Evolutionary conservation across 495 filamentous ascomycete genomes (phyloP).

Genomic region (Neurospora tetraspora): DNA sequence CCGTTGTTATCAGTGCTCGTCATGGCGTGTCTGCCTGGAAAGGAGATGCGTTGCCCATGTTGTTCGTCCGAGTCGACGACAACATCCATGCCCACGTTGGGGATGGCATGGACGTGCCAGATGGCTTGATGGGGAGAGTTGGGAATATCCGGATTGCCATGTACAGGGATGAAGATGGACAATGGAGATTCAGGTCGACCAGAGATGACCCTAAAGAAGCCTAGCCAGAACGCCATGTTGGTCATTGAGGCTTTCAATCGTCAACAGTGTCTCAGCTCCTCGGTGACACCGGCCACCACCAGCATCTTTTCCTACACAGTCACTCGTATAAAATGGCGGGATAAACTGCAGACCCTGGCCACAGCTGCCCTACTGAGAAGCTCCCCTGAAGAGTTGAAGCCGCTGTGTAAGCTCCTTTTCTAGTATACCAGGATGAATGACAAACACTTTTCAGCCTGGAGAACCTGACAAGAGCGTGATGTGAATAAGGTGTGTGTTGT

Average conservation of each 20-base stretch:
- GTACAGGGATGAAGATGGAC: constrained; percentile 19
- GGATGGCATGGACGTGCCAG: constrained; percentile 27
- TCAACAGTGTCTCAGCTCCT: not conserved
- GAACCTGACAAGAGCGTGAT: not conserved
- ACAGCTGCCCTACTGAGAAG: not conserved
- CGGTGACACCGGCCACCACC: not conserved
- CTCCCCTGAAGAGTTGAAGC: not conserved
- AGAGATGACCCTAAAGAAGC: not conserved
- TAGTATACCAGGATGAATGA: not conserved
- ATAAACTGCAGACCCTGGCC: not conserved
- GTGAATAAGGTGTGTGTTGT: not conserved
- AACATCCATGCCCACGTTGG: constrained; percentile 20
- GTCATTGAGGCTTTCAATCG: not conserved
- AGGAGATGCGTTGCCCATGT: constrained; percentile 26
- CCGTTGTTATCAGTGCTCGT: constrained; percentile 21
- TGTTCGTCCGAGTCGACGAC: constrained; percentile 27
- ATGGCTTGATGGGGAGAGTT: constrained; percentile 21
- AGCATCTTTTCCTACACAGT: not conserved
- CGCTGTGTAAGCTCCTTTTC: not conserved
- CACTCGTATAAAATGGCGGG: not conserved
- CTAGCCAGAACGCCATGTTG: not conserved
- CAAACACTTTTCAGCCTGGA: not conserved
- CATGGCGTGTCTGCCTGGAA: constrained; percentile 29
- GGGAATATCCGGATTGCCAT: constrained; percentile 23
- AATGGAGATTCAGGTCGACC: constrained; percentile 23